phyloP scores from a whole-genome alignment of 331 rosid species.

The Malus hybrid region DNA sequence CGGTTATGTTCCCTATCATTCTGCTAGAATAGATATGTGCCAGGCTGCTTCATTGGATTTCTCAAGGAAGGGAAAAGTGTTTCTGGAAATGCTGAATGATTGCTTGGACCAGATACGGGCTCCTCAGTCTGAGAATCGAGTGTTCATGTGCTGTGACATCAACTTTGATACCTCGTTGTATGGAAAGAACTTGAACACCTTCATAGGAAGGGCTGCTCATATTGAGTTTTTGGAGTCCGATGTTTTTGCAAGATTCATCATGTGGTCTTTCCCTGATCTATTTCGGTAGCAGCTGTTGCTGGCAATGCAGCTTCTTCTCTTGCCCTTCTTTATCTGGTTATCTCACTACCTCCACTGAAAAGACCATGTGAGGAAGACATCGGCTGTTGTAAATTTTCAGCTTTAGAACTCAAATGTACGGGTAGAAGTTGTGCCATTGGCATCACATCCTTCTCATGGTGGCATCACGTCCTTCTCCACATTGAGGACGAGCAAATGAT shows the following conservation, averaged over 20 bases:
- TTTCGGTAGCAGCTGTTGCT: constrained; percentile 33
- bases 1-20: constrained; percentile 94
- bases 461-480: not conserved
- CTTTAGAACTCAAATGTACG: too few species aligned
- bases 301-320: constrained; percentile 19
- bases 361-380: constrained; percentile 1
- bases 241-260: constrained; percentile 61
- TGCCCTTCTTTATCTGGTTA: not conserved
- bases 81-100: constrained; percentile 72
- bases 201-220: constrained; percentile 89
- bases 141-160: constrained; percentile 85
- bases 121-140: constrained; percentile 47
- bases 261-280: constrained; percentile 92
- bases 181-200: constrained; percentile 84
- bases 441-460: not conserved
- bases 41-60: constrained; percentile 72
- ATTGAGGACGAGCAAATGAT: not conserved
- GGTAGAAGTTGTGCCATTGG: too few species aligned
- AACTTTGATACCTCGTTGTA: constrained; percentile 71
- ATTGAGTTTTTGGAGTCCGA: constrained; percentile 89
- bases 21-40: constrained; percentile 90
- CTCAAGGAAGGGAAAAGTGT: constrained; percentile 64
- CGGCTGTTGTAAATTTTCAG: not conserved
- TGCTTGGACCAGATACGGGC: constrained; percentile 86
- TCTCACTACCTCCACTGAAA: not conserved